These are phyloP conservation scores for Fraxinus platypoda DNA, from an alignment of 305 asterid species.

Conservation along the genomic window DNA sequence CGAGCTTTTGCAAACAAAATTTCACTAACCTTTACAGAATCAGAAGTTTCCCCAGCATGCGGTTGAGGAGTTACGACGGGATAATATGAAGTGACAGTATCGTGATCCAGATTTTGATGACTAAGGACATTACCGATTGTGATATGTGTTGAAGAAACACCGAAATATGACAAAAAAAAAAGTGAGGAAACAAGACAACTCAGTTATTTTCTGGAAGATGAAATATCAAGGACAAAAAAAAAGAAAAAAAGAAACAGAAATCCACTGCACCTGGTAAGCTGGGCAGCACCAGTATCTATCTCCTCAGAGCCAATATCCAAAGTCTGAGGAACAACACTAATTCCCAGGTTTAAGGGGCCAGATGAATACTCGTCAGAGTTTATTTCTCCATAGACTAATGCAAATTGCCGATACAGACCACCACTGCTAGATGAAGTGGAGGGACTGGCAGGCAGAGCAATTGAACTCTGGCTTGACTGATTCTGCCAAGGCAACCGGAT, in stretches of 20 bases:
- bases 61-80: constrained; percentile 53
- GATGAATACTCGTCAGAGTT: constrained; percentile 54
- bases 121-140: constrained; percentile 53
- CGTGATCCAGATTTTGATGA: constrained; percentile 53
- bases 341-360: constrained; percentile 56
- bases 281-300: constrained; percentile 49
- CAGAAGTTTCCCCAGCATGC: constrained; percentile 55
- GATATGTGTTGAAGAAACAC: constrained; percentile 58
- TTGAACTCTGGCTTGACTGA: constrained; percentile 71
- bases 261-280: constrained; percentile 58
- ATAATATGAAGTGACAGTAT: constrained; percentile 49
- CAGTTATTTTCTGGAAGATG: constrained; percentile 11
- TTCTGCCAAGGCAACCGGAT: constrained; percentile 94
- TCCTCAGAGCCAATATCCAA: constrained; percentile 66
- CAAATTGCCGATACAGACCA: constrained; percentile 54
- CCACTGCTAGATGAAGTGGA: constrained; percentile 53
- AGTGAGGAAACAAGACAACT: constrained; percentile 12
- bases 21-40: constrained; percentile 58
- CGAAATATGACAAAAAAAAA: constrained; percentile 28
- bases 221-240: not conserved
- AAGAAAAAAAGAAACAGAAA: not conserved
- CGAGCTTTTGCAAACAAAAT: constrained; percentile 9
- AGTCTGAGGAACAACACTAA: constrained; percentile 56
- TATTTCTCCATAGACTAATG: constrained; percentile 60
- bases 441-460: constrained; percentile 65